Evolutionary conservation across 2,329 filamentous ascomycete genomes (phyloP), one percentile per base, ranked within the genome.

Genomic region (Aureobasidium sp.): DNA sequence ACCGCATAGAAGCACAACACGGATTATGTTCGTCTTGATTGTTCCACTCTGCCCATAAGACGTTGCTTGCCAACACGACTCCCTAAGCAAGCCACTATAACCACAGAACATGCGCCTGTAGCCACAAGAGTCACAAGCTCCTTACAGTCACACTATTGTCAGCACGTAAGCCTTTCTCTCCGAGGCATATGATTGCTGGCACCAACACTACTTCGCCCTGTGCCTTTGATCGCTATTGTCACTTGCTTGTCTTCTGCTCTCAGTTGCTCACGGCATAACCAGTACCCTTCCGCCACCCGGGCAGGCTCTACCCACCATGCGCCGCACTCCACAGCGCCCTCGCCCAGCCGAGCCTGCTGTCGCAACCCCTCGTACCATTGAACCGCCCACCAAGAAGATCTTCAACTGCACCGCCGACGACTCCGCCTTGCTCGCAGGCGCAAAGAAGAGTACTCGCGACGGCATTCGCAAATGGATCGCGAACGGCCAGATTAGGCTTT

Each of bases 341-440:
- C 51, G 44, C 14, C 29, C 54, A 13, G 36, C 29, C 21, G 54
- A 58, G 9, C 21, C 25, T 34, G 2, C 25, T 14, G 37, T 47
- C 54, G 44, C 45, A 42, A 41, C 34, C 21, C 41, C 41, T 45
- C 60, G 51, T 44, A 27, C 50, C 37, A 39, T 58, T 30, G 49
- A 62, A 36, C 60, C 60, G 37, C 60, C 53, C 16, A 45, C 45
- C 36, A 75, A 77, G 66, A 80, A 79, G 72, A 68, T 80, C 62
- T 80, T 81, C 75, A 80, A 80, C 72, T 81, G 78, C 69, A 80
- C 81, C 65, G 77, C 80, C 65, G 79, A 81, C 67, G 79, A 81
- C 66, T 78, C 76, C 25, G 78, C 79, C 36, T 68, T 81, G 65
- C 74, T 80, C 61, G 77, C 77, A 44, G 78, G 79, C 62, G 77